phyloP scores from a whole-genome alignment of 1,284 basidiomycete species.

The Sanguinoderma infundibulare region DNA sequence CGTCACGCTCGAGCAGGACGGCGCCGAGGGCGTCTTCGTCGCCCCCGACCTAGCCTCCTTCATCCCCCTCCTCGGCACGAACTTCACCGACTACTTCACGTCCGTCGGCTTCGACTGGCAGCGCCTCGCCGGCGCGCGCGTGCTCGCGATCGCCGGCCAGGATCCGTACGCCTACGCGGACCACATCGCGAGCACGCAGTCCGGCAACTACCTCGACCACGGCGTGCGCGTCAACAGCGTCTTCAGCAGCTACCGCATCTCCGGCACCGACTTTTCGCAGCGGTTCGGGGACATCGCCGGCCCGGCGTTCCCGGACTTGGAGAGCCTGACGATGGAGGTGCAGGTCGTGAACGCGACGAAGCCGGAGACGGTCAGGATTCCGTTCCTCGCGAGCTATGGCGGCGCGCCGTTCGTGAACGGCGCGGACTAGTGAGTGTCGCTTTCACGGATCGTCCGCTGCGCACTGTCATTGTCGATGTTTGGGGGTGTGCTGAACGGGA shows the following conservation, averaged over 20 bases:
- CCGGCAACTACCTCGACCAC: slow-evolving; percentile 67
- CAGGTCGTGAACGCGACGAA: slow-evolving; percentile 51
- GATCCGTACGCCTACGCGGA: slow-evolving; percentile 62
- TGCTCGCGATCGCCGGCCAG: slow-evolving; percentile 58
- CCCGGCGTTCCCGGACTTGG: slow-evolving; percentile 50
- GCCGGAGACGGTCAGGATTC: slow-evolving; percentile 54
- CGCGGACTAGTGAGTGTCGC: slow-evolving; percentile 52
- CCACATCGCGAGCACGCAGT: slow-evolving; percentile 56
- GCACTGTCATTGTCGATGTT: background rate
- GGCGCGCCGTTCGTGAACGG: slow-evolving; percentile 56
- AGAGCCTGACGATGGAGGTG: slow-evolving; percentile 46
- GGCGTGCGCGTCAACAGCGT: slow-evolving; percentile 67
- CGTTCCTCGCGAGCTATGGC: slow-evolving; percentile 53
- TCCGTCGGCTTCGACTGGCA: slow-evolving; percentile 59
- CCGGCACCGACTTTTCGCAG: slow-evolving; percentile 52
- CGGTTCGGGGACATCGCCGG: slow-evolving; percentile 66
- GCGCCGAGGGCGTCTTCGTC: slow-evolving; percentile 57
- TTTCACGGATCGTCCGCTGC: background rate
- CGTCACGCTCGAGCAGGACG: slow-evolving; percentile 56
- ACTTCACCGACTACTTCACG: slow-evolving; percentile 54
- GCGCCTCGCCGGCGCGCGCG: slow-evolving; percentile 62
- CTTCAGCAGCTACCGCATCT: slow-evolving; percentile 62
- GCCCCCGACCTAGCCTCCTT: slow-evolving; percentile 47
- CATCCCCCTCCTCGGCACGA: slow-evolving; percentile 22
- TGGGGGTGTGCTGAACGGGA: background rate